Evolutionary conservation across 1,284 basidiomycete species (phyloP), one percentile per base, ranked within the genome.

Genomic region (Ganoderma lucidum): DNA sequence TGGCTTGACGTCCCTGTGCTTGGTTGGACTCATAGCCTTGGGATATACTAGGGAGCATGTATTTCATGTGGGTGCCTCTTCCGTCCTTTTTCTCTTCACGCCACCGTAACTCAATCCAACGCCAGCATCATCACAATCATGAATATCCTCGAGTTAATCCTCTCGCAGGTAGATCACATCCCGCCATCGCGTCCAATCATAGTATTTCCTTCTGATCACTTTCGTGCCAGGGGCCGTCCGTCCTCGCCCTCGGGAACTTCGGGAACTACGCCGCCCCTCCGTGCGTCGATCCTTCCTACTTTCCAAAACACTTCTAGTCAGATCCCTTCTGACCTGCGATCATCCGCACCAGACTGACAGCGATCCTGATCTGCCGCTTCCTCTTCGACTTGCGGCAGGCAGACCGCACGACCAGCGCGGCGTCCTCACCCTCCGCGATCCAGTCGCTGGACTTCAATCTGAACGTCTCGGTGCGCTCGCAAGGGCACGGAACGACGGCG

Each of bases 341-440:
- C 14, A 28, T 28, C 23, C 17, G 19, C 19, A 6, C 8, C n/a
- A 62, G 61, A 10, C 9, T 63, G 42, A 63, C 42, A 3, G 12
- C 42, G 32, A 37, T 63, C 30, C 39, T 63, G 15, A 63, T 51
- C 28, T 45, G 42, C 42, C 62, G 28, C 30, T 63, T 48, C 42
- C 42, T 63, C 62, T 42, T 63, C 42, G 30, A 63, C 42, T 30
- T 63, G 28, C 62, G 62, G 1, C 62, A 45, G 15, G 62, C 62
- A 6, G 30, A 63, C 17, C 30, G 42, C 30, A 32, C 12, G 30
- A 32, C 30, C 8, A 6, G 28, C 53, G 30, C 30, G 12, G n/a
- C 53, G 1, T 55, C 53, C 30, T 32, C 53, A 30, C 53, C 53
- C 14, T 55, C 53, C 14, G 53, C 30, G 2, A 55, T 55, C 2